Evolutionary conservation across 257 asterid genomes (phyloP), one percentile per base, ranked within the genome.

Genomic region (Lithospermum erythrorhizon): DNA sequence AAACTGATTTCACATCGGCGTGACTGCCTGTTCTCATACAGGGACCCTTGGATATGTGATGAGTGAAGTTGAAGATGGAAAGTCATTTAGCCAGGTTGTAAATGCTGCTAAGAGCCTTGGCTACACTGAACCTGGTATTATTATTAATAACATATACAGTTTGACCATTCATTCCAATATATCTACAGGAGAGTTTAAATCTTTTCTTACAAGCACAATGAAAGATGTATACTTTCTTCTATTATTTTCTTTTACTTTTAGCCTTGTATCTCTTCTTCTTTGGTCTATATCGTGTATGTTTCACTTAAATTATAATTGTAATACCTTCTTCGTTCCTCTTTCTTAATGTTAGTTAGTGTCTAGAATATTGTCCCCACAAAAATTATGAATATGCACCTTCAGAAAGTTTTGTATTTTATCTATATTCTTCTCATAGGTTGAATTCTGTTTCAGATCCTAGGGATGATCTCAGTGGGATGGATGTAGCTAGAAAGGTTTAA

Each of bases 21-120:
- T 59, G 58, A 66, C 41, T 70, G 24, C 55, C 24, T 15, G 20
- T 59, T 61, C 53, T 70, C 66, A 11, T 67, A 67, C 67, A 90
- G 98, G 98, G 76, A 90, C 98, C 9, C 72, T 90, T 64, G 98
- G 98, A 61, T 90, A 85, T 78, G 98, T 90, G 74, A 90, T 87
- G 98, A 85, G 94, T 49, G 87, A 90, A 76, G 89, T 90, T 68
- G 95, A 87, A 79, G 76, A 84, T 54, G 98, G 96, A 72, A 80
- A 75, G 62, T 88, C 89, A 59, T 87, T 90, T 68, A 87, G 98
- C 77, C 74, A 87, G 61, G 98, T 90, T 51, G 90, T 90, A 68
- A 81, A 63, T 72, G 78, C 78, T 72, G 98, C 98, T 23, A 90
- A 90, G 76, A 74, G 56, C 64, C 95, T 87, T 71, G 98, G 98